Evolutionary conservation across 192 early-diverging fungal species (phyloP).

Genomic region (Martensiomyces pterosporus): DNA sequence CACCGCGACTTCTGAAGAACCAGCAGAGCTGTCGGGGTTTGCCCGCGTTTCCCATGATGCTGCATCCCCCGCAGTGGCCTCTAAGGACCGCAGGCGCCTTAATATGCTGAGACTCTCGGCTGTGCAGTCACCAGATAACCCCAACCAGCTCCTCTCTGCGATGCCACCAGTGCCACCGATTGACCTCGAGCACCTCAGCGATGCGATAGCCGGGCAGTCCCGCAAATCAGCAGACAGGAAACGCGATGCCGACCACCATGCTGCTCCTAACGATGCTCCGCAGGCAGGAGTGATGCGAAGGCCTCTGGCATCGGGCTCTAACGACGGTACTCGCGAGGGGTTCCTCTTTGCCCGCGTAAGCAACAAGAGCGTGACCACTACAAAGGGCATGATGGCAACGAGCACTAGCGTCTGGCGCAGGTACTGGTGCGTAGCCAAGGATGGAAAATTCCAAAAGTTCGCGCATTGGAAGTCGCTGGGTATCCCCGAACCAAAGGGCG

Average conservation of each 20-base stretch:
- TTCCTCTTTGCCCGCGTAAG: conserved; percentile 27
- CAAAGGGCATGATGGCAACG: conserved; percentile 19
- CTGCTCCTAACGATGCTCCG: no score
- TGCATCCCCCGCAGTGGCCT: conserved; percentile 9
- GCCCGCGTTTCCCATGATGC: conserved; percentile 1
- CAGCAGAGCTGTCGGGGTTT: conserved; percentile 2
- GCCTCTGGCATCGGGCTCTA: neutral
- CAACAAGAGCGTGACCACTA: conserved; percentile 3
- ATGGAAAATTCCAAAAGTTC: conserved; percentile 29
- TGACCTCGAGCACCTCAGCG: no score
- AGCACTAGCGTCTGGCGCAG: conserved; percentile 32
- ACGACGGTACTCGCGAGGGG: conserved; percentile 35
- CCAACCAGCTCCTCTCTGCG: conserved; percentile 1
- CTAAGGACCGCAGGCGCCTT: conserved; percentile 13
- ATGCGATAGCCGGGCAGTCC: no score
- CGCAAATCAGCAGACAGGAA: no score
- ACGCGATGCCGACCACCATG: no score
- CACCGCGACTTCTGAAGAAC: neutral
- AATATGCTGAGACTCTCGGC: conserved; percentile 30
- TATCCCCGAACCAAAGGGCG: conserved; percentile 7
- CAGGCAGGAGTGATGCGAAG: no score
- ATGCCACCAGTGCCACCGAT: neutral
- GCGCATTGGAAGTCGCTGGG: conserved; percentile 4
- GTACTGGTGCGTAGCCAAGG: conserved; percentile 44
- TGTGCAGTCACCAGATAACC: conserved; percentile 12